Base-by-base conservation (phyloP, 169 alveolate genomes). In the Cryptosporidium tyzzeri region DNA sequence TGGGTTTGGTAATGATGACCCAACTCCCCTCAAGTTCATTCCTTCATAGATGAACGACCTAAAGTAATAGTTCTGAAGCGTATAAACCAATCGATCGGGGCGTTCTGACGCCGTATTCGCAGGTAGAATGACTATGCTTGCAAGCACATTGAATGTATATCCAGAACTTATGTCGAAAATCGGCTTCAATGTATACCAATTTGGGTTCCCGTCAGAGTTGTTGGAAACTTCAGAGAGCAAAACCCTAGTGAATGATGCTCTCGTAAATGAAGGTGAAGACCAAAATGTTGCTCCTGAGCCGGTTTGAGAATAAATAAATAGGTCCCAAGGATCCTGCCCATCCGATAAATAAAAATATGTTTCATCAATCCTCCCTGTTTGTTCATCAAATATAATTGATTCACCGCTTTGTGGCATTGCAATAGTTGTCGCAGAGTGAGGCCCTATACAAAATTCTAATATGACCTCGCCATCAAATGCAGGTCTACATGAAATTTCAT, bases 21-120 rank as follows among this genome's bases (percentile, higher is more conserved):
- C 97, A 51, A 93, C 91, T 2, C 97, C 95, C 6, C 96, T 96
- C 31, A 96, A 92, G 69, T 96, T 96, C 84, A 95, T 86, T 21
- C 96, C 97, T 80, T 96, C 97, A 75, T 96, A 96, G 31, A 96
- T 93, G 89, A 95, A 92, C 14, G 97, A 92, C 31, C 98, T 93
- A 51, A 92, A 96, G 67, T 86, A 92, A 84, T 91, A 94, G 45
- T 91, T 89, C 45, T 94, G 70, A 39, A 95, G 91, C 68, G 92
- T 92, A 86, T 96, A 96, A 67, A 93, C 95, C 55, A 96, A 87
- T n/a, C 98, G 85, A 7, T 86, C 92, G 0, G 96, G 95, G 44
- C 98, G 75, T 59, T 74, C 87, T 26, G 84, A 73, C 0, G 92
- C 91, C 45, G 75, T 80, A 59, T 86, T 89, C 14, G 84, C 74